A percentile compares a stretch with the other conserved stretches of the same genome.
These are phyloP conservation scores for Scheffersomyces stambukii DNA, from an alignment of 1,139 yeast genomes.

Conservation along the genomic window DNA sequence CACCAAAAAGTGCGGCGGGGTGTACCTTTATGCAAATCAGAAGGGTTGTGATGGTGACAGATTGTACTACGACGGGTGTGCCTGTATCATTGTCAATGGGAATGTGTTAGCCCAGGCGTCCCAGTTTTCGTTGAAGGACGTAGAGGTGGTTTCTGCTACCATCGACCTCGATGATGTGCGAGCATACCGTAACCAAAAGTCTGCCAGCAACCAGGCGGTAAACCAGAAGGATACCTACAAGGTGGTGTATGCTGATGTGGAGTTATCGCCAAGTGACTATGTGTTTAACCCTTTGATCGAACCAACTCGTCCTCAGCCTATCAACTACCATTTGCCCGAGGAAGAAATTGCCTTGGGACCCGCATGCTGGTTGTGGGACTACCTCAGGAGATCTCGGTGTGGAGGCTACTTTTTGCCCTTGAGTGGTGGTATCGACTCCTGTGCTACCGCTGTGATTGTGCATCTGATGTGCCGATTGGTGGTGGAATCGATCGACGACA, in stretches of 20 bases:
- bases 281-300: constrained; percentile 58
- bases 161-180: constrained; percentile 90
- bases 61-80: constrained; percentile 94
- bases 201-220: constrained; percentile 76
- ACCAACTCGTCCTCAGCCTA: constrained; percentile 53
- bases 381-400: constrained; percentile 80
- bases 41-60: constrained; percentile 99
- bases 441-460: constrained; percentile 94
- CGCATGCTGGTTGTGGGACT: constrained; percentile 99
- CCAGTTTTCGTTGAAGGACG: constrained; percentile 84
- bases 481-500: constrained; percentile 50
- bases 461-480: constrained; percentile 92
- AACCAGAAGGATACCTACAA: constrained; percentile 50
- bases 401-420: constrained; percentile 91
- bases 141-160: constrained; percentile 91
- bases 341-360: constrained; percentile 98
- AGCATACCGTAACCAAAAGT: constrained; percentile 68
- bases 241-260: constrained; percentile 57
- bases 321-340: constrained; percentile 74
- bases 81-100: constrained; percentile 90
- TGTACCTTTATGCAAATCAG: constrained; percentile 89
- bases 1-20: constrained; percentile 93
- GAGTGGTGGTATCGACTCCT: constrained; percentile 96
- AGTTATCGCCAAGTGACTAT: constrained; percentile 53
- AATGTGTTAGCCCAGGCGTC: constrained; percentile 87